Conservation (phyloP, 306 rosid species). For the Prosopis cineraria region DNA sequence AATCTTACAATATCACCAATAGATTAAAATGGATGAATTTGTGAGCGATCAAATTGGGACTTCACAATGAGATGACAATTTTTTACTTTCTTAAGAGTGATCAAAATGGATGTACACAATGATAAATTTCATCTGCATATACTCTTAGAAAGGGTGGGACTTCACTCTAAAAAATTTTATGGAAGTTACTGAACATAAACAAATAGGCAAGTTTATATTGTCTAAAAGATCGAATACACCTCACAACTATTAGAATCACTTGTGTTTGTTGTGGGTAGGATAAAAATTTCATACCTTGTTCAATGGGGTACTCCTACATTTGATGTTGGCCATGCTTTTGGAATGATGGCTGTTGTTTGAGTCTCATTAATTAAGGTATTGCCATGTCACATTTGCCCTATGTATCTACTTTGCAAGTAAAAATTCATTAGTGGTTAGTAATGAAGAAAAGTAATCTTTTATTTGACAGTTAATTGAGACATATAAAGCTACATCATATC, state of each 20-base stretch:
- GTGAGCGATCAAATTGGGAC: too few species aligned
- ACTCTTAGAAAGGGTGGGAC: neutral
- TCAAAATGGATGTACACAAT: too few species aligned
- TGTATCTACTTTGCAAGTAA: neutral
- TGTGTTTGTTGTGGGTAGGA: conserved; percentile 53
- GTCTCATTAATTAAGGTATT: conserved; percentile 93
- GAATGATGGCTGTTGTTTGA: conserved; percentile 93
- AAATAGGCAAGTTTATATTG: neutral
- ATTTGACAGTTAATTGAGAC: conserved; percentile 86
- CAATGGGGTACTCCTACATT: conserved; percentile 99
- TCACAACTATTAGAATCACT: conserved; percentile 17
- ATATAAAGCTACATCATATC: conserved; percentile 88
- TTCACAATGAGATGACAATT: too few species aligned
- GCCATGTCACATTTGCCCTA: neutral
- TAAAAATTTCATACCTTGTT: conserved; percentile 90
- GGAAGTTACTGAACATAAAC: too few species aligned
- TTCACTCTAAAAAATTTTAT: too few species aligned
- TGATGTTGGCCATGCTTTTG: conserved; percentile 86
- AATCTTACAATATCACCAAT: too few species aligned
- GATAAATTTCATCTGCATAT: neutral
- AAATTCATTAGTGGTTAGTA: neutral
- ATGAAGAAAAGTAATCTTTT: conserved; percentile 7
- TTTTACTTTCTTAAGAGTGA: too few species aligned
- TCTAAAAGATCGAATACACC: neutral
- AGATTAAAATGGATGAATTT: too few species aligned